Conservation (phyloP, 805 yeast species). For the Cyberlindnera suaveolens region DNA sequence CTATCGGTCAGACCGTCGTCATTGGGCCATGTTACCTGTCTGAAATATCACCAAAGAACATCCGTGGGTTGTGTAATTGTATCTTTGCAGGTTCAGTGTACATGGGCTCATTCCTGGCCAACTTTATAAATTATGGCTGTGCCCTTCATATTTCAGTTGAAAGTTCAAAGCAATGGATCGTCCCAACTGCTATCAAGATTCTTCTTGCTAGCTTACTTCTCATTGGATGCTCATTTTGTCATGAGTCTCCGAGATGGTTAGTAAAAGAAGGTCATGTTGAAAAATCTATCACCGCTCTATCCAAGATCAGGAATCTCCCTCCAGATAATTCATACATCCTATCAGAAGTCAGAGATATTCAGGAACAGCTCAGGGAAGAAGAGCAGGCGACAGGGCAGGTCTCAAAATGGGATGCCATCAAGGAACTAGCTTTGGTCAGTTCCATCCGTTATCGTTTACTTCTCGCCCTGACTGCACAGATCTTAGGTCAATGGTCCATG, state of each 20-base stretch:
- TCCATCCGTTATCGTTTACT: constrained; percentile 41
- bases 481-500: constrained; percentile 56
- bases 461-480: constrained; percentile 37
- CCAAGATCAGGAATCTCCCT: constrained; percentile 38
- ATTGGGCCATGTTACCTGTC: constrained; percentile 50
- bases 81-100: constrained; percentile 54
- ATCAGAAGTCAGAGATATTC: constrained; percentile 45
- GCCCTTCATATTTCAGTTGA: constrained; percentile 35
- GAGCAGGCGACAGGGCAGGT: constrained; percentile 23
- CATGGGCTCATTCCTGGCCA: constrained; percentile 44
- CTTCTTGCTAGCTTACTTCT: constrained; percentile 41
- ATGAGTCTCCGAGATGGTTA: constrained; percentile 44
- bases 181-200: constrained; percentile 44
- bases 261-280: constrained; percentile 34
- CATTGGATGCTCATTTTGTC: constrained; percentile 36
- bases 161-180: constrained; percentile 42
- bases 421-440: constrained; percentile 30
- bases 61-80: constrained; percentile 47
- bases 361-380: constrained; percentile 38
- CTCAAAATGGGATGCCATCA: constrained; percentile 22
- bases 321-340: constrained; percentile 42
- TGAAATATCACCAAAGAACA: constrained; percentile 46
- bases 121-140: constrained; percentile 46
- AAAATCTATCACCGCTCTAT: constrained; percentile 32
- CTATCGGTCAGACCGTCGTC: constrained; percentile 52